phyloP scores from a whole-genome alignment of 345 rosid species.

The Crucihimalaya himalaica region DNA sequence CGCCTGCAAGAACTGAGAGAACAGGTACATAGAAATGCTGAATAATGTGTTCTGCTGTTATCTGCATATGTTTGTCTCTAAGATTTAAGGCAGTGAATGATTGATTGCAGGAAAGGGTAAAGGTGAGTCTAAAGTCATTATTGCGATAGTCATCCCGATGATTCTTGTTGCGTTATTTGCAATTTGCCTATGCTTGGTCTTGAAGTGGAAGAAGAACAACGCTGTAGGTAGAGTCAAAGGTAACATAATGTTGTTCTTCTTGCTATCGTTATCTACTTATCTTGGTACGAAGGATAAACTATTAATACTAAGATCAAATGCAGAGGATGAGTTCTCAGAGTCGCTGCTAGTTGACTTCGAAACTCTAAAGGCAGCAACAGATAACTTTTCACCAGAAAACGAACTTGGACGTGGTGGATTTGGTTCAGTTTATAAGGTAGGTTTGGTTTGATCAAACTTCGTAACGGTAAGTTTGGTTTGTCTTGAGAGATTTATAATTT shows the following conservation, averaged over 20 bases:
- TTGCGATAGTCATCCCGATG: constrained; percentile 27
- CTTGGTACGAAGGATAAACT: neutral
- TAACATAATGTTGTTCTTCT: constrained; percentile 15
- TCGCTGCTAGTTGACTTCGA: constrained; percentile 44
- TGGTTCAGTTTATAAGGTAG: constrained; percentile 59
- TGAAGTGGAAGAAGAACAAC: constrained; percentile 31
- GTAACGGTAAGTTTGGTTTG: neutral
- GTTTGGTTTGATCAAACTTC: neutral
- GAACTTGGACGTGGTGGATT: constrained; percentile 67
- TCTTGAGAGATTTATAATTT: neutral
- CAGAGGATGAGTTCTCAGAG: constrained; percentile 39
- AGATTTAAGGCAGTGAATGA: neutral
- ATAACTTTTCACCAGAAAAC: constrained; percentile 45
- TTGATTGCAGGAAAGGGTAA: constrained; percentile 29
- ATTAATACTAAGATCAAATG: constrained; percentile 13
- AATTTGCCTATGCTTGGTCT: constrained; percentile 27
- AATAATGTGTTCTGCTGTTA: constrained; percentile 2
- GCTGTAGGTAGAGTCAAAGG: constrained; percentile 12
- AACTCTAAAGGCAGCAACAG: constrained; percentile 47
- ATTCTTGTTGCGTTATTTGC: constrained; percentile 19
- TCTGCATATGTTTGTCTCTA: constrained; percentile 12
- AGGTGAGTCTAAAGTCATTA: constrained; percentile 28
- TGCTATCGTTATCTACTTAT: neutral
- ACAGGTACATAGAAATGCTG: constrained; percentile 20
- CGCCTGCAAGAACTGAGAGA: constrained; percentile 3